Conservation (phyloP, 2,329 filamentous ascomycete species). For the Biscogniauxia sp. region DNA sequence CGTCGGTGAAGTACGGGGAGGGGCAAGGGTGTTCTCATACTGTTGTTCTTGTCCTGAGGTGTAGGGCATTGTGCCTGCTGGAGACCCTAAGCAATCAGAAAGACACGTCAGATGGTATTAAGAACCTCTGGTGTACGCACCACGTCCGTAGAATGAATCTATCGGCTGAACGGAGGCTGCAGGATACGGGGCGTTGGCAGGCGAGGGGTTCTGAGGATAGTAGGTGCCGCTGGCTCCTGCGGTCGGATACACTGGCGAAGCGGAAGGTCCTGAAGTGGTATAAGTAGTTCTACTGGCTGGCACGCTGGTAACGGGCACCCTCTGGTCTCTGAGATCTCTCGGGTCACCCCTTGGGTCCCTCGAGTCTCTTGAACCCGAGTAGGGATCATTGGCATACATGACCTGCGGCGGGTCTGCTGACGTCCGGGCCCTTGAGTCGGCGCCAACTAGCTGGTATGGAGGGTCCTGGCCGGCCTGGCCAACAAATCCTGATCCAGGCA, state of each 20-base stretch:
- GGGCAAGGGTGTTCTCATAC: slow-evolving; percentile 48
- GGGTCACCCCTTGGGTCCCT: slow-evolving; percentile 21
- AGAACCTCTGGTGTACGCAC: slow-evolving; percentile 49
- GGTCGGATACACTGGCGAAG: slow-evolving; percentile 28
- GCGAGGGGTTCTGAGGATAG: slow-evolving; percentile 33
- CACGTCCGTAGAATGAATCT: slow-evolving; percentile 58
- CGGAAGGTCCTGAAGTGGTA: slow-evolving; percentile 29
- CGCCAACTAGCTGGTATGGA: slow-evolving; percentile 31
- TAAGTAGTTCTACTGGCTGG: slow-evolving; percentile 30
- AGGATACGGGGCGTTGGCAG: slow-evolving; percentile 35
- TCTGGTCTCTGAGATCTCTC: slow-evolving; percentile 25
- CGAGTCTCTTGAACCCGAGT: slow-evolving; percentile 19
- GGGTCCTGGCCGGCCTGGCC: slow-evolving; percentile 27
- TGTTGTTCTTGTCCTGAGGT: slow-evolving; percentile 45
- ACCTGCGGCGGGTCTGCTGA: slow-evolving; percentile 16
- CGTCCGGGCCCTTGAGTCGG: slow-evolving; percentile 23
- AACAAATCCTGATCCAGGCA: slow-evolving; percentile 26
- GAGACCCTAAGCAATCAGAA: slow-evolving; percentile 53
- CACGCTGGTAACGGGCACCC: slow-evolving; percentile 32
- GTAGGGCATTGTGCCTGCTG: slow-evolving; percentile 47
- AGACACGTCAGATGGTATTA: slow-evolving; percentile 19
- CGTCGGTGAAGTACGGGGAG: slow-evolving; percentile 28
- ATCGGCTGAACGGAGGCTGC: slow-evolving; percentile 41
- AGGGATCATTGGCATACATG: slow-evolving; percentile 29
- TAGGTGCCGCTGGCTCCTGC: slow-evolving; percentile 27